Evolutionary conservation across 164 flowering plant genomes (phyloP), one percentile per base, ranked within the genome.

Genomic region (Tetracentron sinense): DNA sequence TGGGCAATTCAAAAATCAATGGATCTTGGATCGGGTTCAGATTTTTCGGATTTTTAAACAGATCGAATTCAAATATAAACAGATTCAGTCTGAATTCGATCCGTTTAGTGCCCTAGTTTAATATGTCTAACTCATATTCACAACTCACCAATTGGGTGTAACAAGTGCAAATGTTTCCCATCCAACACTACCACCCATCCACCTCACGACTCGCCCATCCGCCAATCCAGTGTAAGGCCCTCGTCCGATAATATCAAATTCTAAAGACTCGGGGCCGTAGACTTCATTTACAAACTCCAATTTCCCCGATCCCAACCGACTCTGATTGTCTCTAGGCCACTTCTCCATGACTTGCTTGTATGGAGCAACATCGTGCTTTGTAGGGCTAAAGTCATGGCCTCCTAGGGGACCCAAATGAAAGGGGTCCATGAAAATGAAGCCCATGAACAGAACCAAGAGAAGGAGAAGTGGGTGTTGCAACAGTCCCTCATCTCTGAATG

Each of bases 81-180:
- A n/a, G n/a, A n/a, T n/a, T n/a, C n/a, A n/a, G n/a, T n/a, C n/a
- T n/a, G n/a, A n/a, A n/a, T n/a, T n/a, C n/a, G n/a, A n/a, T n/a
- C n/a, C n/a, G n/a, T n/a, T n/a, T n/a, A n/a, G n/a, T n/a, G n/a
- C n/a, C n/a, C n/a, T n/a, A n/a, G n/a, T n/a, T n/a, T n/a, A n/a
- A n/a, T n/a, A n/a, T n/a, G n/a, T n/a, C n/a, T n/a, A 17, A 8
- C 23, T 33, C 19, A 28, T 64, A 25, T 26, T 7, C 16, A 47
- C 25, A 55, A 60, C 85, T 78, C 30, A 90, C 99, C 99, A 92
- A 70, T 72, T 84, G 25, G 80, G 54, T 1, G 97, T 76, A 12
- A 88, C 94, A 1, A 79, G 58, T 7, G 99, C 97, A 68, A 95
- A 95, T 23, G 96, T 92, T 72, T 95, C 94, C 99, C 97, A 95